Conservation (phyloP, 2,329 filamentous ascomycete species). For the Aspergillus amoenus region DNA sequence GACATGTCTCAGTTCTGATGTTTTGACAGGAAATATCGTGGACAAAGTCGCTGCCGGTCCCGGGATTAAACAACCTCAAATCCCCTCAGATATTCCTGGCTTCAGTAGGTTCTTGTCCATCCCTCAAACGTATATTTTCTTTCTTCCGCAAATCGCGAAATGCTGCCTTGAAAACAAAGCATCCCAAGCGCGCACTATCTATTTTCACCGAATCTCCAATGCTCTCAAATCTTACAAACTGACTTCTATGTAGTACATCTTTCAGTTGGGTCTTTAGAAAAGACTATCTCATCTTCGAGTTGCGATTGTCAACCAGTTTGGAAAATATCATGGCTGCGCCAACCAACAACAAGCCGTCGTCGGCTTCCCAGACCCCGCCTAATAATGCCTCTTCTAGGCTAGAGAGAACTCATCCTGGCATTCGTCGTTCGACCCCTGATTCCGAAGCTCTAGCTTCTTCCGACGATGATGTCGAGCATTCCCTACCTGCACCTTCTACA, state of each 20-base stretch:
- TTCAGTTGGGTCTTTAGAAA: background rate
- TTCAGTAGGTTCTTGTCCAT: background rate
- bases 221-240: background rate
- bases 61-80: background rate
- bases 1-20: background rate
- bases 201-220: background rate
- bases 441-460: slow-evolving; percentile 92
- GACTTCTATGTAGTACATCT: background rate
- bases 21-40: background rate
- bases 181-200: background rate
- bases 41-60: background rate
- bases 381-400: slow-evolving; percentile 65
- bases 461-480: slow-evolving; percentile 81
- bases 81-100: background rate
- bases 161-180: background rate
- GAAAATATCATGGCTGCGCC: slow-evolving; percentile 43
- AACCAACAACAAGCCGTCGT: slow-evolving; percentile 24
- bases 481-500: slow-evolving; percentile 53
- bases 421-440: slow-evolving; percentile 84
- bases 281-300: slow-evolving; percentile 2
- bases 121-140: background rate
- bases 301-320: slow-evolving; percentile 28
- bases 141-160: background rate
- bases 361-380: slow-evolving; percentile 47
- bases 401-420: slow-evolving; percentile 68